A percentile compares a stretch with the other conserved stretches of the same genome.
Evolutionary conservation across 2,329 filamentous ascomycete genomes (phyloP).

Genomic region (Venturia pyrina): DNA sequence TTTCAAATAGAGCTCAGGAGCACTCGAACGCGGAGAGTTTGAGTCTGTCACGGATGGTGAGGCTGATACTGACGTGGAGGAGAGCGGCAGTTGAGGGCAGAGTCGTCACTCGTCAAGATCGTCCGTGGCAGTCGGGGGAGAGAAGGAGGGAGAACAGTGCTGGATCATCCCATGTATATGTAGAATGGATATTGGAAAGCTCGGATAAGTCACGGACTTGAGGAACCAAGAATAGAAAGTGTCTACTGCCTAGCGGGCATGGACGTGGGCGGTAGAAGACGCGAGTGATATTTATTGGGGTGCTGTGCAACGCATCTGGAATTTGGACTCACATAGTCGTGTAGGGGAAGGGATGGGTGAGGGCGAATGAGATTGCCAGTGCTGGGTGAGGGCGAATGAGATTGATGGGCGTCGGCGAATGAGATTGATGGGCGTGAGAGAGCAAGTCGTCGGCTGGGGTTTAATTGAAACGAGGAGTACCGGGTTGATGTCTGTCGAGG

Average conservation of each 20-base stretch:
- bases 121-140: not conserved
- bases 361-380: not conserved
- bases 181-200: not conserved
- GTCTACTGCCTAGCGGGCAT: not conserved
- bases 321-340: not conserved
- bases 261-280: not conserved
- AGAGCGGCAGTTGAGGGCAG: not conserved
- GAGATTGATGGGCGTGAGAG: not conserved
- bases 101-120: too few species aligned
- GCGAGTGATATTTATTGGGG: not conserved
- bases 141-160: not conserved
- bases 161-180: not conserved
- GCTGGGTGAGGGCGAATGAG: too few species aligned
- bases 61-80: not conserved
- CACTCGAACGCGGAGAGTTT: not conserved
- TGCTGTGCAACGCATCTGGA: not conserved
- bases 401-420: not conserved
- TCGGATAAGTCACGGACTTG: not conserved
- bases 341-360: too few species aligned
- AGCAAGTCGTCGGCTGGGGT: not conserved
- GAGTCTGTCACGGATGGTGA: not conserved
- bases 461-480: not conserved
- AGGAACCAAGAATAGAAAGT: conserved; percentile 1
- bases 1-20: not conserved
- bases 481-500: not conserved